Evolutionary conservation across 768 basidiomycete species (phyloP).

Genomic region (Boletus coccyginus): DNA sequence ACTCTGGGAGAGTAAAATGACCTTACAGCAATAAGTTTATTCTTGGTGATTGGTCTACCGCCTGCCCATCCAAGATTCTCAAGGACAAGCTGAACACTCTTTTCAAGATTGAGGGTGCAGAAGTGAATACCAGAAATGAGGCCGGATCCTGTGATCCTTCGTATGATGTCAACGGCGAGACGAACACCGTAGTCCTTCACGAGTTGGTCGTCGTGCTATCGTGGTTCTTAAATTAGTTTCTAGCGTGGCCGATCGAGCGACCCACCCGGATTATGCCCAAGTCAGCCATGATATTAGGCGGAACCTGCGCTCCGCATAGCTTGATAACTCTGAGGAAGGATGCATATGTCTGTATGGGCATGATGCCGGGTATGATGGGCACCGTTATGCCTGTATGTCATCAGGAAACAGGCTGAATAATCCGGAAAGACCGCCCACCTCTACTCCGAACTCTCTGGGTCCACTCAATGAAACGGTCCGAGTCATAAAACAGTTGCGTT

Average conservation of each 20-base stretch:
- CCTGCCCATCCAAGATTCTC: slow-evolving; percentile 76
- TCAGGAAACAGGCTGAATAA: slow-evolving; percentile 5
- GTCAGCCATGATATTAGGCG: slow-evolving; percentile 57
- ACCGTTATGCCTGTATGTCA: slow-evolving; percentile 70
- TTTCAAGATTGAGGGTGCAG: slow-evolving; percentile 96
- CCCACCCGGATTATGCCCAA: slow-evolving; percentile 76
- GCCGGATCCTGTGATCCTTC: slow-evolving; percentile 51
- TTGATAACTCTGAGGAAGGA: slow-evolving; percentile 92
- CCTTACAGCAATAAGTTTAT: slow-evolving; percentile 66
- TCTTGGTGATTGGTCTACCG: slow-evolving; percentile 41
- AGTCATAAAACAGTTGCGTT: slow-evolving; percentile 96
- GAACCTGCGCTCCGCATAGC: slow-evolving; percentile 80
- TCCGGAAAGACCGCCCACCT: slow-evolving; percentile 45
- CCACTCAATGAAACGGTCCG: slow-evolving; percentile 85
- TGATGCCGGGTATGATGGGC: slow-evolving; percentile 92
- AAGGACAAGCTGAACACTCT: slow-evolving; percentile 84
- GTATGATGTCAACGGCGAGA: slow-evolving; percentile 80
- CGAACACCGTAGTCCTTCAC: slow-evolving; percentile 94
- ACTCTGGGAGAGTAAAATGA: slow-evolving; percentile 8
- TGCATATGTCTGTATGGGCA: slow-evolving; percentile 96
- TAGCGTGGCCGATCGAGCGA: background rate
- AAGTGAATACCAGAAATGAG: slow-evolving; percentile 80
- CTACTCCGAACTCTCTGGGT: slow-evolving; percentile 61
- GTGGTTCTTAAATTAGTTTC: background rate
- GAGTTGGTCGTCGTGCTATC: slow-evolving; percentile 87